A percentile compares a stretch with the other conserved stretches of the same genome.
Conservation (phyloP, 352 stramenopile species). For the Phytophthora cryptogea region DNA sequence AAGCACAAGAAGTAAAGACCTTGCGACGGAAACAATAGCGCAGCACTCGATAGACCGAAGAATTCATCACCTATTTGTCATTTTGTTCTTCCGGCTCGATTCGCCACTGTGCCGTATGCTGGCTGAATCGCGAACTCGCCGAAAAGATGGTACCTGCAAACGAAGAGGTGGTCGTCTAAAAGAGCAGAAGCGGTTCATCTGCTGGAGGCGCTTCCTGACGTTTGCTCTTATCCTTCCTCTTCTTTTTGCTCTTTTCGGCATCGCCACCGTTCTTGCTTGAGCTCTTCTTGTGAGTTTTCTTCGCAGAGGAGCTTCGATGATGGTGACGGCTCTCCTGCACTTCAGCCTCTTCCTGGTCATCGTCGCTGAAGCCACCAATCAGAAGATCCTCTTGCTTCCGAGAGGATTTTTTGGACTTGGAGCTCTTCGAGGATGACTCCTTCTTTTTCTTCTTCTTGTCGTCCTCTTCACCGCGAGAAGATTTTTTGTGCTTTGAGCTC, state of each 20-base stretch:
- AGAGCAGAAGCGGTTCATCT: constrained; percentile 70
- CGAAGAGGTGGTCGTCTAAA: constrained; percentile 58
- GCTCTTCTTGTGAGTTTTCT: constrained; percentile 59
- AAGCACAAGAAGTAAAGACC: constrained; percentile 49
- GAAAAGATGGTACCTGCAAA: constrained; percentile 16
- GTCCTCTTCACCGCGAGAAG: constrained; percentile 39
- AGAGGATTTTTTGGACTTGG: constrained; percentile 33
- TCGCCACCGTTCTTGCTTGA: constrained; percentile 35
- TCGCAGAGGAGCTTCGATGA: constrained; percentile 35
- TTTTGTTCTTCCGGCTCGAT: constrained; percentile 26
- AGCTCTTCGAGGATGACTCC: constrained; percentile 37
- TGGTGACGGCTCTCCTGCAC: constrained; percentile 26
- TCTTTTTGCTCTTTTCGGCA: constrained; percentile 46
- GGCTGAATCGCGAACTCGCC: constrained; percentile 8
- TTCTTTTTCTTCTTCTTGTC: constrained; percentile 53
- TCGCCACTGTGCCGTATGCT: background rate
- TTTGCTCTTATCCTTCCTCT: constrained; percentile 57
- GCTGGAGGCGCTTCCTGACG: constrained; percentile 41
- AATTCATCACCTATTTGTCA: constrained; percentile 48
- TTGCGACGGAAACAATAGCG: constrained; percentile 32
- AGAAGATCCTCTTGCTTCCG: constrained; percentile 36
- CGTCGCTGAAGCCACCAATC: constrained; percentile 50
- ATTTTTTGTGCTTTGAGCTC: constrained; percentile 52
- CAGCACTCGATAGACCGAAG: constrained; percentile 41
- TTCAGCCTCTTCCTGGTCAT: constrained; percentile 37